Evolutionary conservation across 78 protist species (phyloP), one percentile per base, ranked within the genome.

Genomic region (Anaeramoeba flamelloides): DNA sequence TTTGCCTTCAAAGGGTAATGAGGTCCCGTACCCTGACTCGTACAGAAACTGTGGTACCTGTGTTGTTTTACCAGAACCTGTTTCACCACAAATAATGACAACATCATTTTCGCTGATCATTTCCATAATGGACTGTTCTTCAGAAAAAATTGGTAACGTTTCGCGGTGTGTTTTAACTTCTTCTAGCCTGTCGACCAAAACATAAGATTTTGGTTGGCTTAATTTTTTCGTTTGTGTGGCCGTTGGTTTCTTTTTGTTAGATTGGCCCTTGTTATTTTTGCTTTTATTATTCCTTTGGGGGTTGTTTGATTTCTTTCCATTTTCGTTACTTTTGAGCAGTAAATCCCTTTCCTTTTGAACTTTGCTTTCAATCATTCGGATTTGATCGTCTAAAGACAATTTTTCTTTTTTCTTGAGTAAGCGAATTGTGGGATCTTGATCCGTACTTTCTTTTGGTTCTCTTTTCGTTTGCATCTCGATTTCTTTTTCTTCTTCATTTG

Each of bases 21-120:
- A 77, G 8, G 40, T n/a, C 22, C 88, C 82, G 78, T 82, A 95
- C 32, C 98, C 98, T 0, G 87, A 89, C 74, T 95, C 96, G 81
- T 84, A 89, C 34, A 94, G 77, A 80, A 92, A 91, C 83, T 95
- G 98, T 33, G 97, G 97, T 12, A 93, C 26, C 86, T 91, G 92
- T 30, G 89, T 84, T 37, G 85, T 81, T 38, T 53, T 53, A 26
- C 69, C 69, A 26, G 69, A 53, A 53, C 69, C 69, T 53, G 69
- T 53, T 53, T 53, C 69, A 53, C 69, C 69, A 53, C 69, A 53
- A 53, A 53, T 53, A 26, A 53, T 53, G 8, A 53, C 8, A 26
- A 53, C 8, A 17, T 53, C 17, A 26, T 17, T 17, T 26, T 53
- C 17, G 8, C 69, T 53, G 17, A 53, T 53, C 8, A 26, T 26